These are phyloP conservation scores for Leishmania amazonensis DNA, from an alignment of 208 protist species.

Conservation along the genomic window DNA sequence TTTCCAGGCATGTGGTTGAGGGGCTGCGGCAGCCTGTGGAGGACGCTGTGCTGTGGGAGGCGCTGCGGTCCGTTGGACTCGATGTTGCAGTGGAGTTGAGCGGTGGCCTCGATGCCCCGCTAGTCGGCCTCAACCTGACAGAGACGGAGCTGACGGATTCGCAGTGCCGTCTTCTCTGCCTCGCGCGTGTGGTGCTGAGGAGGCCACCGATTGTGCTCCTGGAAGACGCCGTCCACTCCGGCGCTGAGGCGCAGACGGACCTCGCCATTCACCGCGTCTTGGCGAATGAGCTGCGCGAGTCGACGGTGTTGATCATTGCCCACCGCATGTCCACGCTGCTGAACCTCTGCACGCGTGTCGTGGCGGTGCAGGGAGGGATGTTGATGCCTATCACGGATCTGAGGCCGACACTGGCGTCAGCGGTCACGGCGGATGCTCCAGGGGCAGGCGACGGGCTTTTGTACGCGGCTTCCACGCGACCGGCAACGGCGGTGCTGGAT, in stretches of 20 bases:
- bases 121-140: slow-evolving; percentile 42
- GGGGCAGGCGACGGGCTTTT: background rate
- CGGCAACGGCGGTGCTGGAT: slow-evolving; percentile 5
- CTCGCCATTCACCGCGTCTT: slow-evolving; percentile 85
- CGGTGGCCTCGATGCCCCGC: slow-evolving; percentile 50
- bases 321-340: slow-evolving; percentile 94
- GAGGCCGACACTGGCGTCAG: background rate
- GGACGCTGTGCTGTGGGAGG: slow-evolving; percentile 54
- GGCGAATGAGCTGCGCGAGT: slow-evolving; percentile 72
- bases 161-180: slow-evolving; percentile 95
- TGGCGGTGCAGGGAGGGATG: slow-evolving; percentile 62
- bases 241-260: slow-evolving; percentile 79
- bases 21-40: slow-evolving; percentile 20
- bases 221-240: slow-evolving; percentile 91
- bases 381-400: slow-evolving; percentile 34
- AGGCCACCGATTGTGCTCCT: slow-evolving; percentile 90
- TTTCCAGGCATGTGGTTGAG: slow-evolving; percentile 1
- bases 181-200: slow-evolving; percentile 93
- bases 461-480: background rate
- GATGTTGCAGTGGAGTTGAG: slow-evolving; percentile 31
- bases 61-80: slow-evolving; percentile 47
- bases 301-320: slow-evolving; percentile 96
- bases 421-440: background rate
- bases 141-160: slow-evolving; percentile 75
- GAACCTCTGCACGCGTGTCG: slow-evolving; percentile 84